Evolutionary conservation across 352 stramenopile species (phyloP).

Genomic region (Aphanomyces euteiches): DNA sequence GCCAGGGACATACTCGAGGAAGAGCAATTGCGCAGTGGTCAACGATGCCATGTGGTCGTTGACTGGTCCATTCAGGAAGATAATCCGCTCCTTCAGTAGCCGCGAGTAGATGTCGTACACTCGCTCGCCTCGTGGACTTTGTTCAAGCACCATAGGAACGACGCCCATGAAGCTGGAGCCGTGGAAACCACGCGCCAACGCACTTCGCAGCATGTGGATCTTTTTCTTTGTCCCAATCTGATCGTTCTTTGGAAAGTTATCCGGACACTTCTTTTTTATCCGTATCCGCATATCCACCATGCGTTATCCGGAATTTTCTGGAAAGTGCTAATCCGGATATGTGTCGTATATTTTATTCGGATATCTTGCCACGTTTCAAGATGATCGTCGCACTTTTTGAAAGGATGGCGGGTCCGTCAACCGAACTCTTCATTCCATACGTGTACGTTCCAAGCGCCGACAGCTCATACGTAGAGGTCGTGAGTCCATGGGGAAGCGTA

Average conservation of each 20-base stretch:
- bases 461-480: slow-evolving; percentile 57
- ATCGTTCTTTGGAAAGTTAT: background rate
- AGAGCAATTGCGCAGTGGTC: slow-evolving; percentile 88
- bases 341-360: background rate
- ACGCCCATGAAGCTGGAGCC: slow-evolving; percentile 33
- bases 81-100: slow-evolving; percentile 96
- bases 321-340: background rate
- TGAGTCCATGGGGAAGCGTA: slow-evolving; percentile 64
- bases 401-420: background rate
- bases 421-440: slow-evolving; percentile 63
- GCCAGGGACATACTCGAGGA: slow-evolving; percentile 90
- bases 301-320: background rate
- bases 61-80: slow-evolving; percentile 95
- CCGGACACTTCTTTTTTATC: background rate
- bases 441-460: slow-evolving; percentile 61
- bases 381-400: background rate
- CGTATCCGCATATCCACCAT: too few species aligned
- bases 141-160: slow-evolving; percentile 93
- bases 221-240: too few species aligned
- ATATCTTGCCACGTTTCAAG: background rate
- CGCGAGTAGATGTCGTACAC: slow-evolving; percentile 98
- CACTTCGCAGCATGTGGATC: background rate
- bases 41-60: slow-evolving; percentile 82
- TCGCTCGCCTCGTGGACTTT: slow-evolving; percentile 89
- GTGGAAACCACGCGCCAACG: background rate